Base-by-base conservation (phyloP, 768 basidiomycete genomes). In the Leccinum olivaceopallidum region DNA sequence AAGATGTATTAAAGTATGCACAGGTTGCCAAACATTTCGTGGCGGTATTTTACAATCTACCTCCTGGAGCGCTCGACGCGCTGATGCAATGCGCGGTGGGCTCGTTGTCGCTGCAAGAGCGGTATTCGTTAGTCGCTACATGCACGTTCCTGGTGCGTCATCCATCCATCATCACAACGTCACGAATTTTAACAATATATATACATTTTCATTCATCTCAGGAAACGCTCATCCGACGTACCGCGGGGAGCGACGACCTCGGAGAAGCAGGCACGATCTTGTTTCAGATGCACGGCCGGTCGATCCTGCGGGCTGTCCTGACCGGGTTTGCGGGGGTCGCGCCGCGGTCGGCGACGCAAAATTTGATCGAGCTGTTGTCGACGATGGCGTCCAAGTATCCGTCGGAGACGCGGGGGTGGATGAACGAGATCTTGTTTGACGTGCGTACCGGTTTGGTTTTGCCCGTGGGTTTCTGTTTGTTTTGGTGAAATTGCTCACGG, bases 301-400 rank as follows among this genome's bases (percentile, higher is more conserved):
- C 80, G 18, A 83, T 95, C 59, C 84, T 95, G 74, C 82, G 83
- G 16, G 89, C 89, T 0, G 75, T 95, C 3, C 72, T 98, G 20
- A 79, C 81, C 54, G 94, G 91, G 22, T 92, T 96, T 57, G 95
- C 92, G 0, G 87, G 90, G 13, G 83, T 89, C 3, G 89, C 94
- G 2, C 95, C 95, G 0, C 79, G 94, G 58, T 92, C 92, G 24
- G 87, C 85, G 18, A 86, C 89, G 5, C 88, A 84, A 20, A 96
- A 96, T 70, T 79, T 97, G 28, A 88, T 92, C 4, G 94, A 96
- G 65, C 74, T 97, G 32, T 76, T 98, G 28, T 85, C 86, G 3
- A 84, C 82, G 44, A 71, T 96, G 8, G 78, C 88, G 30, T 81
- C 80, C 14, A 81, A 89, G 57, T 77, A 82, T 52, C 81, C 84